Percentiles rank a stretch among this genome's conserved stretches.
phyloP scores from a whole-genome alignment of 305 asterid genomes.

The Ilex paraguariensis region DNA sequence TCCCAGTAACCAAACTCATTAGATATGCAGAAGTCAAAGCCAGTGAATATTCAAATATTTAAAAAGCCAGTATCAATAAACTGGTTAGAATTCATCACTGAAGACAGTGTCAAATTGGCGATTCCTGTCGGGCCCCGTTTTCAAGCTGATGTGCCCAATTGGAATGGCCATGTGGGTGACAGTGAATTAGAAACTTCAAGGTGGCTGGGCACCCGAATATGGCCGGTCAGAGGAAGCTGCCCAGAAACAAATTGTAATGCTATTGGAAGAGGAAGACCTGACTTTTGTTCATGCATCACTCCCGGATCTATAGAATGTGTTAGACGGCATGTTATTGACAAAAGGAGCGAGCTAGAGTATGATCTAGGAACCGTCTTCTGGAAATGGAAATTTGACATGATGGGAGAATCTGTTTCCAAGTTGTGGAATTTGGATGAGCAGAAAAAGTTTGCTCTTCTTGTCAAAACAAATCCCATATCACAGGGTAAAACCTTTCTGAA shows the following conservation, averaged over 20 bases:
- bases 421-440: conserved; percentile 20
- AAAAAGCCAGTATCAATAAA: background rate
- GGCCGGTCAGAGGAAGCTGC: conserved; percentile 12
- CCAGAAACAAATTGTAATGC: background rate
- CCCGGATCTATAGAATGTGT: conserved; percentile 22
- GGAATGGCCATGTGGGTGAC: background rate
- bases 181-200: conserved; percentile 5
- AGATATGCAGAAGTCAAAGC: background rate
- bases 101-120: conserved; percentile 8
- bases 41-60: background rate
- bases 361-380: conserved; percentile 25
- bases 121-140: conserved; percentile 29
- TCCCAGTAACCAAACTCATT: background rate
- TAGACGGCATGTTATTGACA: conserved; percentile 13
- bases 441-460: conserved; percentile 10
- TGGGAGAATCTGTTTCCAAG: conserved; percentile 21
- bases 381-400: conserved; percentile 20
- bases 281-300: conserved; percentile 12
- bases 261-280: conserved; percentile 18
- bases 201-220: conserved; percentile 23
- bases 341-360: conserved; percentile 9
- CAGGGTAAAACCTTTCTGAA: conserved; percentile 11
- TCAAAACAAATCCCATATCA: conserved; percentile 7
- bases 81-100: conserved; percentile 21
- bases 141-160: conserved; percentile 24